These are phyloP conservation scores for Colletotrichum neosansevieriae DNA, from an alignment of 2,329 filamentous ascomycete genomes.

Conservation along the genomic window DNA sequence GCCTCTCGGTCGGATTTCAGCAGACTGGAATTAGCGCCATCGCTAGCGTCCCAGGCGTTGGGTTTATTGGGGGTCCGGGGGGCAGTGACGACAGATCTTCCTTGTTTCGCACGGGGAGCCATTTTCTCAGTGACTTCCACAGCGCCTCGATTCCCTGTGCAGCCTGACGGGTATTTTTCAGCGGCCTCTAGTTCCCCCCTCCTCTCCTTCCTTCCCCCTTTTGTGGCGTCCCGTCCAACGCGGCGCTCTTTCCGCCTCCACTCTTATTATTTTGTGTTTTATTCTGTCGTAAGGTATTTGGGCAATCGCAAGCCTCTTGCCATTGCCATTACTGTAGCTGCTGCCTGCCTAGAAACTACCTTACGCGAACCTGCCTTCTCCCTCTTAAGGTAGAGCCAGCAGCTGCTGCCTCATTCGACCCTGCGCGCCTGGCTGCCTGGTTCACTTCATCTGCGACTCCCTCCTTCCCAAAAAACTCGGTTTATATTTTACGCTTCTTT, in stretches of 20 bases:
- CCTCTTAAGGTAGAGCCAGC: not conserved
- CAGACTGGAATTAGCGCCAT: constrained; percentile 32
- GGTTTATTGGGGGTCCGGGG: not conserved
- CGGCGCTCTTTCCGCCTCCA: not conserved
- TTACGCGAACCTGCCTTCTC: not conserved
- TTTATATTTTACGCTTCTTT: not conserved
- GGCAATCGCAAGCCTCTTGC: not conserved
- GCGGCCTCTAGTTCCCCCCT: not conserved
- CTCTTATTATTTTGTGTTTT: constrained; percentile 4
- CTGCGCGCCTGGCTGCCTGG: not conserved
- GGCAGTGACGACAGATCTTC: not conserved
- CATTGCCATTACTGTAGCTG: not conserved
- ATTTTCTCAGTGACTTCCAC: not conserved
- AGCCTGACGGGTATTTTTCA: not conserved
- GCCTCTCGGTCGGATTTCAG: constrained; percentile 22
- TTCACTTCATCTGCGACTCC: constrained; percentile 11
- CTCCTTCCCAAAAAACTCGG: constrained; percentile 10
- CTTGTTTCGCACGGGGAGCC: not conserved
- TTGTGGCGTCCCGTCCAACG: not conserved
- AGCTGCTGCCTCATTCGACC: not conserved
- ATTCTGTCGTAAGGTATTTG: not conserved
- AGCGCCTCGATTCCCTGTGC: constrained; percentile 6
- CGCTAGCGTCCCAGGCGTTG: constrained; percentile 6
- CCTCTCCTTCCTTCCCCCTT: not conserved
- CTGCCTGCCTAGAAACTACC: not conserved